Evolutionary conservation across 2,329 filamentous ascomycete genomes (phyloP).

Genomic region (Fusarium dlaminii): DNA sequence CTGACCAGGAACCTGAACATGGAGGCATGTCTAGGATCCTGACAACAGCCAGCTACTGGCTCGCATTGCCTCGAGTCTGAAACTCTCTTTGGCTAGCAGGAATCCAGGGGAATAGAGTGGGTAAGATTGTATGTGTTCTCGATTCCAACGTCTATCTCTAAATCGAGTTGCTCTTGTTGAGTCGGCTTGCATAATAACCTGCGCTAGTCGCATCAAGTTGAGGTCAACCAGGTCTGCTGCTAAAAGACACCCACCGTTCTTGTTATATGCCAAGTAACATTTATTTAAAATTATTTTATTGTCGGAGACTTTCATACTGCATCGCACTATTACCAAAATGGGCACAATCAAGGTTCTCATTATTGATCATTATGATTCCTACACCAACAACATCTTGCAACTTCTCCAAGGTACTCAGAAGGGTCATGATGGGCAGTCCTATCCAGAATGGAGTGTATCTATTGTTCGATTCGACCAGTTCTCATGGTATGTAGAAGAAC

Average conservation of each 20-base stretch:
- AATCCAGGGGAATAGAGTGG: not conserved
- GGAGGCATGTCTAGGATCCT: not conserved
- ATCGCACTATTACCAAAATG: not conserved
- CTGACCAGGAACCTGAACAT: not conserved
- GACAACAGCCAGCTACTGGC: not conserved
- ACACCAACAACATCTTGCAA: not conserved
- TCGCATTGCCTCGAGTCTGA: not conserved
- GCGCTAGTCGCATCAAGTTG: not conserved
- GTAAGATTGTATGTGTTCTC: not conserved
- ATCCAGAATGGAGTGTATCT: not conserved
- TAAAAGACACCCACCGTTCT: not conserved
- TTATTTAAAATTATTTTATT: not conserved
- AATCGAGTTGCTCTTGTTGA: not conserved
- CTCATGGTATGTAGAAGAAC: not conserved
- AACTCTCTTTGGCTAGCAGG: not conserved
- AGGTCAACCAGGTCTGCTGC: not conserved
- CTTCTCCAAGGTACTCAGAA: not conserved
- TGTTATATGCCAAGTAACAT: not conserved
- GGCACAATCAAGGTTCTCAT: not conserved
- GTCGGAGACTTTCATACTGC: not conserved
- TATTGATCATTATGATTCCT: not conserved
- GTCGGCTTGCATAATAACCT: not conserved
- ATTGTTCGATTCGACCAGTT: not conserved
- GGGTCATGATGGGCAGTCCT: not conserved
- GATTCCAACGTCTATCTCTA: no score